Evolutionary conservation across 345 rosid species (phyloP).

Genomic region (Eucalyptus erythrocorys): DNA sequence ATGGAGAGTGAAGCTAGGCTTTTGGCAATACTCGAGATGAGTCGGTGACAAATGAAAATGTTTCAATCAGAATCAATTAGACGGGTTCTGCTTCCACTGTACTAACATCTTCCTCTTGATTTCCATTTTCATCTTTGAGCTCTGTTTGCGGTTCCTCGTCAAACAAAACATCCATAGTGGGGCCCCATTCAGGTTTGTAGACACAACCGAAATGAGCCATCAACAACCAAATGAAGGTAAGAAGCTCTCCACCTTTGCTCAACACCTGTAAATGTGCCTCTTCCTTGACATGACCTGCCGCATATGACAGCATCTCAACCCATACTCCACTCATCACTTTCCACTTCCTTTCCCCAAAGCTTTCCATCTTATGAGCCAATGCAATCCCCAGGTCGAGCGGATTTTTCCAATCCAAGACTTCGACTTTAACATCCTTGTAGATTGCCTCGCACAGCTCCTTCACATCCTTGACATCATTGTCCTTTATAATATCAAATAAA

Average conservation of each 20-base stretch:
- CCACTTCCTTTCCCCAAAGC: not conserved
- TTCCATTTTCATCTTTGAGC: not conserved
- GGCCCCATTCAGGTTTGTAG: not conserved
- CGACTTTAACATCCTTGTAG: not conserved
- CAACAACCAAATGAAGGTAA: not conserved
- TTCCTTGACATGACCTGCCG: not conserved
- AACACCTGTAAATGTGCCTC: not conserved
- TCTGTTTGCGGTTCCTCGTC: not conserved
- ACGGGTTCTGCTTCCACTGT: not conserved
- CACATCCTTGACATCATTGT: not conserved
- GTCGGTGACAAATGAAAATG: not conserved
- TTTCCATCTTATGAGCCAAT: not conserved
- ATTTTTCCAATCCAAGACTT: not conserved
- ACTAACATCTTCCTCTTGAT: not conserved
- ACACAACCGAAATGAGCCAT: not conserved
- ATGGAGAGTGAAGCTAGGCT: not conserved
- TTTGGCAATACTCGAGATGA: not conserved
- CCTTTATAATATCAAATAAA: too few species aligned
- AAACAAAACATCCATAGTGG: rapidly evolving
- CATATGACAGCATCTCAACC: not conserved
- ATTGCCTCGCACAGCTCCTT: not conserved
- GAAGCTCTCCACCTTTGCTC: not conserved
- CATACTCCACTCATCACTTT: not conserved
- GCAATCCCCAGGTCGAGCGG: rapidly evolving
- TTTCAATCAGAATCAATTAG: not conserved